A percentile compares a stretch with the other conserved stretches of the same genome.
phyloP scores from a whole-genome alignment of 2,329 filamentous ascomycete species.

The Aspergillus novofumigatus region DNA sequence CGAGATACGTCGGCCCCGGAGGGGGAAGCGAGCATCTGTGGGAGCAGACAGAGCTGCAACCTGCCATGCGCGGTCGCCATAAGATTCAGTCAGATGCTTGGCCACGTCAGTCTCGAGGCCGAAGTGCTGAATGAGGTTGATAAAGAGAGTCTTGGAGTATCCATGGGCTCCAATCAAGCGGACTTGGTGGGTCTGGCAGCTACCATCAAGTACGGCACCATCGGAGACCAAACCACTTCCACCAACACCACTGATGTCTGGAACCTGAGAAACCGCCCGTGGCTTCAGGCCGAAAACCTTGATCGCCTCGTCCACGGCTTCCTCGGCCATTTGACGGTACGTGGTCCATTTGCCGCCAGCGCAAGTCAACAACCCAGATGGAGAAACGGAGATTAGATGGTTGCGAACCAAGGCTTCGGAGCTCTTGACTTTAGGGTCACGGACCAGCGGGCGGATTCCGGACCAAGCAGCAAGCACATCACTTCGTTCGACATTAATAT shows the following conservation, averaged over 20 bases:
- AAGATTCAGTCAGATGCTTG: constrained; percentile 79
- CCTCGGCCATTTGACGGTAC: constrained; percentile 88
- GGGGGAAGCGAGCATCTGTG: constrained; percentile 75
- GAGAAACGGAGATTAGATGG: constrained; percentile 75
- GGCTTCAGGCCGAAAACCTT: constrained; percentile 61
- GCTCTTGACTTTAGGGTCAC: constrained; percentile 79
- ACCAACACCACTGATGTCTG: constrained; percentile 65
- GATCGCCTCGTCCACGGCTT: constrained; percentile 78
- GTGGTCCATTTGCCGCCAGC: constrained; percentile 92
- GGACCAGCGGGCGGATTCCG: constrained; percentile 79
- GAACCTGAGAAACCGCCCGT: constrained; percentile 54
- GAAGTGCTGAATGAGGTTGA: constrained; percentile 91
- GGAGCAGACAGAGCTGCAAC: constrained; percentile 75
- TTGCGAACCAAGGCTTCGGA: constrained; percentile 85
- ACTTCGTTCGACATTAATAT: constrained; percentile 77
- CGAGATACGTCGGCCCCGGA: constrained; percentile 75
- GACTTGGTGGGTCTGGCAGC: constrained; percentile 78
- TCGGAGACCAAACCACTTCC: constrained; percentile 69
- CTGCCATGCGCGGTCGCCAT: constrained; percentile 89
- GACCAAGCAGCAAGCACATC: constrained; percentile 91
- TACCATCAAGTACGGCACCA: constrained; percentile 65
- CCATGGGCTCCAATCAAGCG: constrained; percentile 80
- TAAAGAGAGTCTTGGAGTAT: constrained; percentile 86
- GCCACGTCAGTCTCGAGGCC: constrained; percentile 89
- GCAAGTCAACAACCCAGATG: constrained; percentile 75